Conservation (phyloP, 2,329 filamentous ascomycete species). For the Waltergamsia citrina region DNA sequence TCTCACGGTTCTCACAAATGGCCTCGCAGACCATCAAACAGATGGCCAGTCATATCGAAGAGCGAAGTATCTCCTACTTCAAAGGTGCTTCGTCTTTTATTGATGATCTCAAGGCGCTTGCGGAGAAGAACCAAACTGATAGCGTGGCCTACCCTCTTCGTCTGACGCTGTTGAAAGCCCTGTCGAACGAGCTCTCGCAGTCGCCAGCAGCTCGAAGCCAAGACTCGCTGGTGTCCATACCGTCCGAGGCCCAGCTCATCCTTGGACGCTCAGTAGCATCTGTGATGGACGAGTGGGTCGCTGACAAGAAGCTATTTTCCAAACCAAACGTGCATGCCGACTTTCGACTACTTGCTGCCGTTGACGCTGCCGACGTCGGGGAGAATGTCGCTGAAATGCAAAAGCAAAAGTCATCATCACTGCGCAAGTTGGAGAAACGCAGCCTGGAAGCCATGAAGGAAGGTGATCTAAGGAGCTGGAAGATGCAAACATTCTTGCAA, state of each 20-base stretch:
- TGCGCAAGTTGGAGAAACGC: constrained; percentile 21
- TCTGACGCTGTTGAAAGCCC: constrained; percentile 23
- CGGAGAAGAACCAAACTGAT: constrained; percentile 9
- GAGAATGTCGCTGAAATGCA: constrained; percentile 11
- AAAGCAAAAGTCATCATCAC: constrained; percentile 16
- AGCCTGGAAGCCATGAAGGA: constrained; percentile 20
- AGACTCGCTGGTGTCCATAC: constrained; percentile 12
- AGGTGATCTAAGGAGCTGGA: constrained; percentile 33
- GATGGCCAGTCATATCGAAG: constrained; percentile 32
- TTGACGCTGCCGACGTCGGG: constrained; percentile 18
- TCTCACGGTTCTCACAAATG: constrained; percentile 20
- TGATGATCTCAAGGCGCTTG: background rate
- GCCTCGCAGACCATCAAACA: constrained; percentile 25
- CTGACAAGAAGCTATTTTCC: constrained; percentile 18
- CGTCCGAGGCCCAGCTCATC: constrained; percentile 13
- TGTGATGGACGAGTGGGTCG: constrained; percentile 15
- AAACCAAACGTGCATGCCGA: constrained; percentile 11
- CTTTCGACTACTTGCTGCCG: constrained; percentile 20
- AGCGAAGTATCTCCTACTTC: constrained; percentile 31
- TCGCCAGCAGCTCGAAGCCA: constrained; percentile 16
- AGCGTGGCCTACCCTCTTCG: constrained; percentile 20
- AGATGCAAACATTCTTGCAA: constrained; percentile 31
- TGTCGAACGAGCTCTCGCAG: constrained; percentile 16
- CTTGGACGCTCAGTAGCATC: constrained; percentile 15
- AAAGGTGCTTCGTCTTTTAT: constrained; percentile 12